Evolutionary conservation across 2,329 filamentous ascomycete species (phyloP).

Genomic region (Ophiostoma sp.): DNA sequence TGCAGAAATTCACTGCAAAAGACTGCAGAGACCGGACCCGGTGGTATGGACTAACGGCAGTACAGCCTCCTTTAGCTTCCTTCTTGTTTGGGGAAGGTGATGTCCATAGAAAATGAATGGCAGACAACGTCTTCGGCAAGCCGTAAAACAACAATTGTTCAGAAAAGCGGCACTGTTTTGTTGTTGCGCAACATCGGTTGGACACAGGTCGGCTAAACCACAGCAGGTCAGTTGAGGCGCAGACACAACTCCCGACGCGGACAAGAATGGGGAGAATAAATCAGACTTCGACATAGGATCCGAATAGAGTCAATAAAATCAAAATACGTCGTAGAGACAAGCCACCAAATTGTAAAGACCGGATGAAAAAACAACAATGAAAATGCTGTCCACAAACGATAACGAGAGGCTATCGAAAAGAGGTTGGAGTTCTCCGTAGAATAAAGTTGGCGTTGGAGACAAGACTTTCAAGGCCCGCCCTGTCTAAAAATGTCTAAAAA

Average conservation of each 20-base stretch:
- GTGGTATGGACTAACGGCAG: constrained; percentile 10
- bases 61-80: constrained; percentile 18
- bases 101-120: neutral
- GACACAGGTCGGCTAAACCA: neutral
- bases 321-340: neutral
- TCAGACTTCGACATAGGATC: neutral
- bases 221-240: constrained; percentile 5
- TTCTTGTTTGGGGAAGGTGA: neutral
- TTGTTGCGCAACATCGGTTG: neutral
- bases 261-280: neutral
- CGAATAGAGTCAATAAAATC: neutral
- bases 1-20: neutral
- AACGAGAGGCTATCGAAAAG: neutral
- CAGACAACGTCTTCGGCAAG: neutral
- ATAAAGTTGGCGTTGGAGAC: neutral
- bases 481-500: constrained; percentile 21
- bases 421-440: neutral
- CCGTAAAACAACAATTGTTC: neutral
- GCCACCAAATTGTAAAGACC: neutral
- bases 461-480: neutral
- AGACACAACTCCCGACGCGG: neutral
- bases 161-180: neutral
- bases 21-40: neutral
- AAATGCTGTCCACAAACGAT: neutral
- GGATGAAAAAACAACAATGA: neutral